Evolutionary conservation across 495 filamentous ascomycete species (phyloP), one percentile per base, ranked within the genome.

Genomic region (Penicillium salamii): DNA sequence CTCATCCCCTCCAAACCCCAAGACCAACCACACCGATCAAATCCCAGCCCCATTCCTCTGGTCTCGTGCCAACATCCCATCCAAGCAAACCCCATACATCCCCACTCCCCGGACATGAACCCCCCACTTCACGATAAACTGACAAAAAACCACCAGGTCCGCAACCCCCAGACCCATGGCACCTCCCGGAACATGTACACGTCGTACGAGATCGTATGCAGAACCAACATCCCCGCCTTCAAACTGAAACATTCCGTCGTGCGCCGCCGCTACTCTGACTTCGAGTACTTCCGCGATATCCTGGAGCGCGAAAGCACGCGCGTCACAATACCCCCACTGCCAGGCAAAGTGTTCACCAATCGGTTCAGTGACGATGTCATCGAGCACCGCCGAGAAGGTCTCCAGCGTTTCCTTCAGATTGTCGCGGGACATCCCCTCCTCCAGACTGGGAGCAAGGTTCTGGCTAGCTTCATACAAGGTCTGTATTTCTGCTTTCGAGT

Each of bases 301-400:
- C 80, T 98, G 42, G 93, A 98, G 78, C 86, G 95, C 47, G 93
- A 98, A 74, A 86, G 80, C 58, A 91, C 91, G 31, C 78, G 95
- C 45, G 93, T 98, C 40, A 96, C 90, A 23, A 98, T 97, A 63
- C 93, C 93, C 4, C 93, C 93, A 19, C 75, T 98, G 42, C 93
- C 93, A 0, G 93, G 93, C 20, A 98, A 97, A 73, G 93, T 98
- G 24, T 96, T 97, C 60, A 97, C 92, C 20, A 97, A 97, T 68
- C 88, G 93, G 13, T 98, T 98, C 74, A 92, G 88, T 52, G 93
- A 98, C 64, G 93, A 96, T 61, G 95, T 98, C 57, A 98, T 98
- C 63, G 95, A 98, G 79, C 90, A 95, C 66, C 78, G 93, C 21
- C 77, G 92, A 37, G 88, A 91, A 58, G 93, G 93, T 7, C 75